Evolutionary conservation across 139 green algal species (phyloP).

Genomic region (Deuterostichococcus epilithicus): DNA sequence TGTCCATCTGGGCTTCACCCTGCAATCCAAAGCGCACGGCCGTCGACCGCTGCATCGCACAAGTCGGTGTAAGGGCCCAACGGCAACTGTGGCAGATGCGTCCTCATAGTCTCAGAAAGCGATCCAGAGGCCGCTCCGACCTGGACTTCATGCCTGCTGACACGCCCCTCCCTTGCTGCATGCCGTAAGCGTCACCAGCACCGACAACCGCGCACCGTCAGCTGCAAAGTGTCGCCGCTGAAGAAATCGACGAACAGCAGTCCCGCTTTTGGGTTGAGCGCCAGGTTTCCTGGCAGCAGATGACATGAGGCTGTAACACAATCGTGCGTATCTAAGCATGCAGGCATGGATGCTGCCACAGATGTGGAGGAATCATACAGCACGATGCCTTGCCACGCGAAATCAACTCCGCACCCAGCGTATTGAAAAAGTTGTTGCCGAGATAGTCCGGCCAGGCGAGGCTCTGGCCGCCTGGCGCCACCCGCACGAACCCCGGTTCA

Average conservation of each 20-base stretch:
- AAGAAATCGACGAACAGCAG: constrained; percentile 33
- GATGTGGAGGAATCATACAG: not conserved
- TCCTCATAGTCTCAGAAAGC: no score
- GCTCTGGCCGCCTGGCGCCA: not conserved
- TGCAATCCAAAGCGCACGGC: not conserved
- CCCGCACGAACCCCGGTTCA: constrained; percentile 23
- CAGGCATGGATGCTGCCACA: no score
- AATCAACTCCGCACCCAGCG: constrained; percentile 8
- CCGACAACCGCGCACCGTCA: not conserved
- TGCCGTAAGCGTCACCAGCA: no score
- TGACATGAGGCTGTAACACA: no score
- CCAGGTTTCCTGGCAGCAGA: constrained; percentile 22
- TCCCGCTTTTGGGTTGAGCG: constrained; percentile 2
- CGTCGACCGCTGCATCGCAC: no score
- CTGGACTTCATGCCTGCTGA: no score
- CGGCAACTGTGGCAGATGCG: no score
- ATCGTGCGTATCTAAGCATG: no score
- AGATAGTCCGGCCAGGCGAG: constrained; percentile 33
- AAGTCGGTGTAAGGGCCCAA: no score
- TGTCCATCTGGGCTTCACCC: constrained; percentile 6
- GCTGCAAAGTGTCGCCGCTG: constrained; percentile 17
- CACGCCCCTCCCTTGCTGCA: no score
- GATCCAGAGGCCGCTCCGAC: no score
- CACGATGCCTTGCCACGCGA: not conserved
- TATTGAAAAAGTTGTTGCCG: constrained; percentile 37